phyloP scores from a whole-genome alignment of 805 yeast genomes.

The Nakazawaea populi region DNA sequence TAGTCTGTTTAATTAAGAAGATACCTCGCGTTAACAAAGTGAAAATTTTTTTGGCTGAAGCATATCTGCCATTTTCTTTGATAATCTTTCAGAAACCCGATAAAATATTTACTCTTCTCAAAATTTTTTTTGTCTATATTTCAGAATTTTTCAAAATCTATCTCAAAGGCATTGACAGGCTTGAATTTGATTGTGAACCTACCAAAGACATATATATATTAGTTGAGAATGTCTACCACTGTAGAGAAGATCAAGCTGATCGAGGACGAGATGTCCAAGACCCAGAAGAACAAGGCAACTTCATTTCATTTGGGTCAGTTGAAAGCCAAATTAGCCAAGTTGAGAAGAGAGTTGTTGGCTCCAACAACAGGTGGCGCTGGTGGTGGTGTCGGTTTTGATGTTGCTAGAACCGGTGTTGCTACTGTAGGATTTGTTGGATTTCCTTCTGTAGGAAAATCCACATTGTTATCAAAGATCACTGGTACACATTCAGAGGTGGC shows the following conservation, averaged over 20 bases:
- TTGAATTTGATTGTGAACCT: no score
- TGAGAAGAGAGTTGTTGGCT: constrained; percentile 84
- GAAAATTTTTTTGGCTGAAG: constrained; percentile 4
- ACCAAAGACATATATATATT: background rate
- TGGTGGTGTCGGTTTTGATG: constrained; percentile 93
- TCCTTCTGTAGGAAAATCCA: constrained; percentile 92
- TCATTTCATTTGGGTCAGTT: constrained; percentile 96
- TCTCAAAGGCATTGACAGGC: no score
- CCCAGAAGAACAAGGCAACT: constrained; percentile 98
- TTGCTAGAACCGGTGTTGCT: constrained; percentile 97
- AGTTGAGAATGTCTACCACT: constrained; percentile 49
- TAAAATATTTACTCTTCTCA: background rate
- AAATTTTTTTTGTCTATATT: background rate
- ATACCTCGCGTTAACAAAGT: background rate
- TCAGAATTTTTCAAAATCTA: background rate
- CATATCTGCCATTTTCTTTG: constrained; percentile 3
- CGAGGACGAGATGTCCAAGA: constrained; percentile 96
- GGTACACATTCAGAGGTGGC: constrained; percentile 98
- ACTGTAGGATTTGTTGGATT: constrained; percentile 97
- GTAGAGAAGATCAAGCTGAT: constrained; percentile 77
- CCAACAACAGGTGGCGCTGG: constrained; percentile 84
- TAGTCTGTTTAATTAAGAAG: background rate
- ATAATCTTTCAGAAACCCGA: background rate
- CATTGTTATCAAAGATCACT: constrained; percentile 80
- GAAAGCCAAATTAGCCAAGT: constrained; percentile 92